Percentiles rank a stretch among this genome's conserved stretches.
Conservation (phyloP, 108 stramenopile species). For the Mayamaea pseudoterrestris region DNA sequence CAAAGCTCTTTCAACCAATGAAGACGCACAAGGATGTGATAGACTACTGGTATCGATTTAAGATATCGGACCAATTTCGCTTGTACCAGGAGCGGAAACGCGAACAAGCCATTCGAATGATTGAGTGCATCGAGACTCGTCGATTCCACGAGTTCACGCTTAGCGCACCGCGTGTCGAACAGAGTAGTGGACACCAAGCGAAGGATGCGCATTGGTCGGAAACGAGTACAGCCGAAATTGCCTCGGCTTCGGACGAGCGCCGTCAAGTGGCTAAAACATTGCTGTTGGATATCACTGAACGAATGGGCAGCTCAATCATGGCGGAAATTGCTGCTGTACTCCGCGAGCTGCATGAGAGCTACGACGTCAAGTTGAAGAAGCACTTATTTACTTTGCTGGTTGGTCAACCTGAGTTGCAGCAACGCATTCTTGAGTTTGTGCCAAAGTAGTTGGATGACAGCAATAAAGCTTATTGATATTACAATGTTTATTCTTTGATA, state of each 20-base stretch:
- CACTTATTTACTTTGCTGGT: conserved; percentile 29
- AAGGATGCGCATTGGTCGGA: conserved; percentile 24
- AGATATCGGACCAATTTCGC: conserved; percentile 80
- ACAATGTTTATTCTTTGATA: background rate
- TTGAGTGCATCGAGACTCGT: conserved; percentile 64
- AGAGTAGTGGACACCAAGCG: conserved; percentile 14
- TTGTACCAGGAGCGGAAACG: conserved; percentile 65
- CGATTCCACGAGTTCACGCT: conserved; percentile 9
- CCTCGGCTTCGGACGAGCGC: conserved; percentile 33
- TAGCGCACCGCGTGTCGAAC: conserved; percentile 1
- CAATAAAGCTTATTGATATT: background rate
- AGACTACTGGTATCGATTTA: conserved; percentile 83
- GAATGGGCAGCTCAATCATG: conserved; percentile 42
- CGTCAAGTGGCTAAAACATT: conserved; percentile 38
- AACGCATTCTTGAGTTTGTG: conserved; percentile 39
- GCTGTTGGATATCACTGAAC: conserved; percentile 35
- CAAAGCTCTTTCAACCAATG: conserved; percentile 23
- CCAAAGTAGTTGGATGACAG: conserved; percentile 21
- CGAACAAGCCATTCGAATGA: conserved; percentile 65
- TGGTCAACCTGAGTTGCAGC: conserved; percentile 36
- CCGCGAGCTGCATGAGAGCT: conserved; percentile 20
- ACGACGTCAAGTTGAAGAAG: conserved; percentile 16
- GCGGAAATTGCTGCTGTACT: conserved; percentile 28
- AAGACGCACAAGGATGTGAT: conserved; percentile 59
- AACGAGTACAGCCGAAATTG: conserved; percentile 24